These are phyloP conservation scores for Hypoxylon fragiforme DNA, from an alignment of 495 filamentous ascomycete species.

Conservation along the genomic window DNA sequence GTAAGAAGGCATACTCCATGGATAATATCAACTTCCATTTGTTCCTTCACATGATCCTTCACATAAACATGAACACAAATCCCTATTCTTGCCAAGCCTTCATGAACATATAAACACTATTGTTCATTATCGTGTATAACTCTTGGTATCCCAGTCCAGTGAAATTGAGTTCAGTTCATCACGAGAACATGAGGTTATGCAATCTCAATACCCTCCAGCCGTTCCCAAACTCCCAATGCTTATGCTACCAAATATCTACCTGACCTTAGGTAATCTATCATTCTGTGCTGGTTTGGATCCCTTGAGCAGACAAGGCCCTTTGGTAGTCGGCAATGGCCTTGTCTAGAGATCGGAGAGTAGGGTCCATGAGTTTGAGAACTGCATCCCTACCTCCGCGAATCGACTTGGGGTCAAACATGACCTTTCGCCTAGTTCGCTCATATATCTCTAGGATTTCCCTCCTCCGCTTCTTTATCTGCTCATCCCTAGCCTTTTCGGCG, in stretches of 20 bases:
- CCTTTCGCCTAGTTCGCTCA: slow-evolving; percentile 69
- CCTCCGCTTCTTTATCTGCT: slow-evolving; percentile 65
- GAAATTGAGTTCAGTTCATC: slow-evolving; percentile 3
- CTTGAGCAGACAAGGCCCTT: slow-evolving; percentile 62
- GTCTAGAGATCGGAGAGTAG: slow-evolving; percentile 67
- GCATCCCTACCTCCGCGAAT: slow-evolving; percentile 74
- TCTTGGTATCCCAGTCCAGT: slow-evolving; percentile 28
- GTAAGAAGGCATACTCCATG: too few species aligned
- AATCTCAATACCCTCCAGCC: slow-evolving; percentile 5
- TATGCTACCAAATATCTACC: slow-evolving; percentile 1
- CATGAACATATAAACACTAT: background rate
- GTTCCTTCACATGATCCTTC: background rate
- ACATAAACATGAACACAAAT: background rate
- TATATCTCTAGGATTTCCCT: slow-evolving; percentile 68
- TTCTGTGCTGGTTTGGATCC: slow-evolving; percentile 44
- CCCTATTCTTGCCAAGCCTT: background rate
- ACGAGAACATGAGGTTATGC: background rate
- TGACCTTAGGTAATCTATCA: slow-evolving; percentile 5
- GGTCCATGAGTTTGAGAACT: slow-evolving; percentile 73
- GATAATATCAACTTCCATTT: too few species aligned
- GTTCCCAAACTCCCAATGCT: slow-evolving; percentile 13
- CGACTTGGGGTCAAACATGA: slow-evolving; percentile 63
- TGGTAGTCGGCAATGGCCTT: slow-evolving; percentile 66
- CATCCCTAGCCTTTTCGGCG: slow-evolving; percentile 73
- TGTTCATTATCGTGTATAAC: slow-evolving; percentile 3